Percentiles rank a stretch among this genome's conserved stretches.
Conservation (phyloP, 2,329 filamentous ascomycete genomes). For the Tympanopsis confertula region DNA sequence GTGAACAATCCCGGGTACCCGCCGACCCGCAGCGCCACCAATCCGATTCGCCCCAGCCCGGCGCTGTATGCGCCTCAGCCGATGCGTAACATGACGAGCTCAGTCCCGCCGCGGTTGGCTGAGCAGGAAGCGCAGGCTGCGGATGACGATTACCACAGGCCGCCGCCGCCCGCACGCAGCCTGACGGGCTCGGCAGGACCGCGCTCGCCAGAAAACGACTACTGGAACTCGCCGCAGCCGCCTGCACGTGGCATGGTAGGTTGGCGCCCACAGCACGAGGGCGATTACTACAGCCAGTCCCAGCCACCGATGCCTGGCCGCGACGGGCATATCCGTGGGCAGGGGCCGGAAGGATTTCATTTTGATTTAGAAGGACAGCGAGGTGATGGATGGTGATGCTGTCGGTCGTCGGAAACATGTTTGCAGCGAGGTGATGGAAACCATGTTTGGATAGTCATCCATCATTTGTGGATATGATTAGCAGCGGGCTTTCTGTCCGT, state of each 20-base stretch:
- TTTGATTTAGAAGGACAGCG: not conserved
- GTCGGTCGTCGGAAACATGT: no score
- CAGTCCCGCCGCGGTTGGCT: conserved; percentile 18
- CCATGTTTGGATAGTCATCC: no score
- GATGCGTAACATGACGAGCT: conserved; percentile 26
- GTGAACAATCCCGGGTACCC: conserved; percentile 7
- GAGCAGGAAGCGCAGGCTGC: conserved; percentile 21
- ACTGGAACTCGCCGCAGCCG: conserved; percentile 13
- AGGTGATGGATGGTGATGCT: not conserved
- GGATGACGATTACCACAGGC: not conserved
- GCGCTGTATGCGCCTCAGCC: conserved; percentile 13
- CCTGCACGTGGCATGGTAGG: no score
- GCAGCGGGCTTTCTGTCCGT: no score
- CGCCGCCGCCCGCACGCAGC: conserved; percentile 18
- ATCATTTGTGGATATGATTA: no score
- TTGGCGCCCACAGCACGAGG: no score
- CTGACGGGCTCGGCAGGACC: conserved; percentile 29
- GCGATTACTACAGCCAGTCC: no score
- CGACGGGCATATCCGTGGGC: no score
- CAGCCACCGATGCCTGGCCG: no score
- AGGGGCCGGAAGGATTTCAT: not conserved
- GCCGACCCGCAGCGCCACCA: conserved; percentile 2
- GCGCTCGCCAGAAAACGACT: conserved; percentile 15
- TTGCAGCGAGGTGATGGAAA: no score
- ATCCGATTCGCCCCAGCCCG: not conserved